A percentile compares a stretch with the other conserved stretches of the same genome.
phyloP scores from a whole-genome alignment of 768 basidiomycete genomes.

The Trametes maxima region DNA sequence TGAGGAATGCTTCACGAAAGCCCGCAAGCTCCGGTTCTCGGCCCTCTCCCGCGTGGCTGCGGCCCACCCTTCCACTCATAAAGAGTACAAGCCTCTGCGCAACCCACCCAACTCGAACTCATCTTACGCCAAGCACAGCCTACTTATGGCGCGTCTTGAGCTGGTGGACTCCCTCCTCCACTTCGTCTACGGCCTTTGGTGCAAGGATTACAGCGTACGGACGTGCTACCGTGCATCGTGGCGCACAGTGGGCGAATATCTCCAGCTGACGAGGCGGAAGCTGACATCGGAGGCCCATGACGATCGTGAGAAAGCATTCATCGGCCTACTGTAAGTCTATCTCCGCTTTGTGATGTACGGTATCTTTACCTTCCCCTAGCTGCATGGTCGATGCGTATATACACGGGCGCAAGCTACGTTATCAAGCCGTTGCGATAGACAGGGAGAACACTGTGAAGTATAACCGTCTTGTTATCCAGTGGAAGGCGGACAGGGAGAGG shows the following conservation, averaged over 20 bases:
- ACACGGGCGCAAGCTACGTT: constrained; percentile 52
- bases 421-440: constrained; percentile 37
- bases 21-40: constrained; percentile 80
- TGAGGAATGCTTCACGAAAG: constrained; percentile 68
- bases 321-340: constrained; percentile 77
- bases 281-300: constrained; percentile 53
- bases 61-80: constrained; percentile 63
- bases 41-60: constrained; percentile 81
- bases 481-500: constrained; percentile 21
- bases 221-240: constrained; percentile 62
- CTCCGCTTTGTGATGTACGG: constrained; percentile 1
- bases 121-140: constrained; percentile 73
- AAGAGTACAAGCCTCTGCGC: constrained; percentile 62
- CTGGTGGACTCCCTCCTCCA: constrained; percentile 80
- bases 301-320: constrained; percentile 58
- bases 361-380: constrained; percentile 42
- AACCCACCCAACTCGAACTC: constrained; percentile 68
- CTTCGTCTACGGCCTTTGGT: constrained; percentile 85
- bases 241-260: constrained; percentile 67
- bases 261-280: constrained; percentile 73
- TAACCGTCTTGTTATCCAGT: constrained; percentile 12
- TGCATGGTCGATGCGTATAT: constrained; percentile 82
- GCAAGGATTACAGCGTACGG: constrained; percentile 62
- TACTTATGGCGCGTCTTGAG: constrained; percentile 76
- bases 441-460: constrained; percentile 20